A percentile compares a stretch with the other conserved stretches of the same genome.
Evolutionary conservation across 2,329 filamentous ascomycete species (phyloP).

Genomic region (Eutypa lata): DNA sequence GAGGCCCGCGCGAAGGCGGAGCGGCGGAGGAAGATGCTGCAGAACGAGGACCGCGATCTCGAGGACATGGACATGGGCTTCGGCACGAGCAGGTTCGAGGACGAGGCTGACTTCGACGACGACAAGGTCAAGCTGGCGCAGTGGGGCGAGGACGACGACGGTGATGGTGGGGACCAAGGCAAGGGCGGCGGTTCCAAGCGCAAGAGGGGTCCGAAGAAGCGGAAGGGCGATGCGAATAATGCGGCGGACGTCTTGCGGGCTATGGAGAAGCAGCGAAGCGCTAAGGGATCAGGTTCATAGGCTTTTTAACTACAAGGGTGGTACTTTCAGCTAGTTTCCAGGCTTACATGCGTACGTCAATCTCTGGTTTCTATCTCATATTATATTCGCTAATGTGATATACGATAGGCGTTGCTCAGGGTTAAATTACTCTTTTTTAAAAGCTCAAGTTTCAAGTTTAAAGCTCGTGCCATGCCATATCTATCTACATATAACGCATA

Average conservation of each 20-base stretch:
- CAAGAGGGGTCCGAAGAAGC: conserved; percentile 71
- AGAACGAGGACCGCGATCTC: conserved; percentile 72
- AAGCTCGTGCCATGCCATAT: too few species aligned
- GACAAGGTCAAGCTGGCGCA: conserved; percentile 64
- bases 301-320: background rate
- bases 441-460: too few species aligned
- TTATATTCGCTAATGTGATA: too few species aligned
- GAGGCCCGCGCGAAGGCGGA: conserved; percentile 58
- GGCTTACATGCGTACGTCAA: too few species aligned
- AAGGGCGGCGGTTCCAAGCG: conserved; percentile 51
- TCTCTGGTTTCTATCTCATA: too few species aligned
- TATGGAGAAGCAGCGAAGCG: conserved; percentile 58
- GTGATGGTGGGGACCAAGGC: conserved; percentile 45
- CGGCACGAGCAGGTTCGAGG: conserved; percentile 80
- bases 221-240: conserved; percentile 75
- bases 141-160: conserved; percentile 56
- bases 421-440: too few species aligned
- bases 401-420: too few species aligned
- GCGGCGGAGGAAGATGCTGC: conserved; percentile 71
- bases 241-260: conserved; percentile 77
- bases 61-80: conserved; percentile 95
- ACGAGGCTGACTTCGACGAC: conserved; percentile 77
- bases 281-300: conserved; percentile 14
- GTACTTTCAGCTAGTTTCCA: too few species aligned
- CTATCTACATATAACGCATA: too few species aligned